Conservation (phyloP, 139 green algal genomes). For the Coccomyxa sp. region DNA sequence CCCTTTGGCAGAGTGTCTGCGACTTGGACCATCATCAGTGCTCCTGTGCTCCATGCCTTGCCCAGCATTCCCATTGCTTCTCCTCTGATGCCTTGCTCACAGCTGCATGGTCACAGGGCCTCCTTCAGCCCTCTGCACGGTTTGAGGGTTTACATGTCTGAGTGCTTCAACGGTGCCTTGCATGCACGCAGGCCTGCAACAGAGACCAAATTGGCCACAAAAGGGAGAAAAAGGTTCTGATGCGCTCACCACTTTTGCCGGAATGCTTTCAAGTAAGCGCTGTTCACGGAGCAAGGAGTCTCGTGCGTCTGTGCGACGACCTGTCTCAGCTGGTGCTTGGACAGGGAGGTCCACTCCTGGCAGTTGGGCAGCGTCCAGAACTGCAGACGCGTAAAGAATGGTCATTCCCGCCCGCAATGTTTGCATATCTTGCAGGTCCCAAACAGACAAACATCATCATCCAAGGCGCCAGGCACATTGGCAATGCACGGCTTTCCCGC, state of each 20-base stretch:
- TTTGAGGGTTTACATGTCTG: too few relatives aligned
- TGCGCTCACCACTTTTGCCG: neutral
- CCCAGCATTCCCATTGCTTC: constrained; percentile 10
- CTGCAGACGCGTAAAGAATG: too few relatives aligned
- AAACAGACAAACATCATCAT: too few relatives aligned
- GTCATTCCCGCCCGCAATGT: too few relatives aligned
- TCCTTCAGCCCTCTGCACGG: neutral
- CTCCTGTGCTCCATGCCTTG: constrained; percentile 12
- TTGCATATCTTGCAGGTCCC: too few relatives aligned
- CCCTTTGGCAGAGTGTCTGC: neutral
- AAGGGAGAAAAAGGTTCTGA: neutral
- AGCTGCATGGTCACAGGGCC: neutral
- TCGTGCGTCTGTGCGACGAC: neutral
- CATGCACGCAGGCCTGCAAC: too few relatives aligned
- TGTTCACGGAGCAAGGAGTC: neutral
- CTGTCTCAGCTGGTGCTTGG: neutral
- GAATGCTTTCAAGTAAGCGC: neutral
- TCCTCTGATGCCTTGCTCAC: constrained; percentile 3
- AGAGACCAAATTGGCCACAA: neutral
- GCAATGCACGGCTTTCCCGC: too few relatives aligned
- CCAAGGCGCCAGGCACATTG: too few relatives aligned
- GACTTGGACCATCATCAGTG: neutral
- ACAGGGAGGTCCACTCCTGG: neutral
- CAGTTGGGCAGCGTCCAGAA: neutral
- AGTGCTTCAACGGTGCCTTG: too few relatives aligned